These are phyloP conservation scores for Zygosaccharomyces siamensis DNA, from an alignment of 805 yeast genomes.

Conservation along the genomic window DNA sequence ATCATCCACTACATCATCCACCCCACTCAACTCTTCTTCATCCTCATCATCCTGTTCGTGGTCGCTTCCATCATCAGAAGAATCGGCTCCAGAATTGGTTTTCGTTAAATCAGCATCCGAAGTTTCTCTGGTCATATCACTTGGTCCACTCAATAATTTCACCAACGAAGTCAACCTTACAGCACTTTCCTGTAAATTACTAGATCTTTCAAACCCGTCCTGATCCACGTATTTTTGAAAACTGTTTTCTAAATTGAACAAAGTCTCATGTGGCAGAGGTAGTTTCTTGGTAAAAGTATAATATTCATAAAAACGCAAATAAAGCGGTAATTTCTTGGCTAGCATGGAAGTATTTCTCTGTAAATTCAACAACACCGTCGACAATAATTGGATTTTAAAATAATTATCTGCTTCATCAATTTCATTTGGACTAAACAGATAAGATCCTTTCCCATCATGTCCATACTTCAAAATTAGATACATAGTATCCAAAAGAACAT, in stretches of 20 bases:
- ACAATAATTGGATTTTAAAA: constrained; percentile 60
- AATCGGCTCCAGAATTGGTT: neutral
- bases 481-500: constrained; percentile 46
- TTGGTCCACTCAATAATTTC: neutral
- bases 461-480: constrained; percentile 62
- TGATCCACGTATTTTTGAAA: constrained; percentile 32
- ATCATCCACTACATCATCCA: constrained; percentile 22
- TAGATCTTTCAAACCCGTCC: constrained; percentile 36
- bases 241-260: constrained; percentile 46
- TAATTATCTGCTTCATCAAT: constrained; percentile 65
- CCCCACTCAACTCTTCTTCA: constrained; percentile 32
- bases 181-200: constrained; percentile 42
- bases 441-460: constrained; percentile 56
- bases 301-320: constrained; percentile 63
- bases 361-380: constrained; percentile 39
- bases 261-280: constrained; percentile 61
- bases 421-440: constrained; percentile 36
- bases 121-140: neutral
- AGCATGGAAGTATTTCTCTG: constrained; percentile 19
- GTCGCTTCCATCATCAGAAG: constrained; percentile 8
- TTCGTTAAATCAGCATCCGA: neutral
- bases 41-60: constrained; percentile 26
- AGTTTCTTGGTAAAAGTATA: constrained; percentile 56
- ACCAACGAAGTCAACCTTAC: constrained; percentile 27
- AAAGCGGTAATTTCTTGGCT: constrained; percentile 33